Base-by-base conservation (phyloP, 2,329 filamentous ascomycete species). In the Monilinia fructigena region DNA sequence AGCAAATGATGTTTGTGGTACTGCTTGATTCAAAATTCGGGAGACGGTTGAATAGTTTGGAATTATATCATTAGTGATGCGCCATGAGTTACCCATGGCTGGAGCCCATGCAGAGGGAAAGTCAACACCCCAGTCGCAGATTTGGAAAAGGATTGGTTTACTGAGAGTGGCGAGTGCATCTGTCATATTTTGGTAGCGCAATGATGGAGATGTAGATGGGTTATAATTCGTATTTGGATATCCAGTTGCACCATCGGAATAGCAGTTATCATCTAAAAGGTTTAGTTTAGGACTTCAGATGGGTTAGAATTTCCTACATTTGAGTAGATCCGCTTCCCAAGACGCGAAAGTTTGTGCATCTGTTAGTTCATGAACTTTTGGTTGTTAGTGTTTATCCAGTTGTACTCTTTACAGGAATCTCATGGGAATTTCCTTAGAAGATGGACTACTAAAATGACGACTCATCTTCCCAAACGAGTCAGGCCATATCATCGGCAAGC, bases 91-190 rank as follows among this genome's bases (percentile, higher is more conserved):
- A 2, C 78, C 78, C 3, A 79, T 66, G 2, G 65, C 66, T 0
- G 78, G 76, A 0, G 78, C 79, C 79, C 79, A 80, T 0, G 73
- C 71, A 1, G 77, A 77, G 2, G 78, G 77, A 60, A 79, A 78
- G 56, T 78, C 77, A 23, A 80, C 70, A 2, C 78, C 79, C 79
- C 79, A 80, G 66, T 80, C 77, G 65, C 79, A 80, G 26, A 80
- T 76, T 18, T 78, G 75, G 64, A 78, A 79, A 1, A 79, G 63
- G 0, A 80, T 77, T 0, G 73, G 58, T 6, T 76, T 74, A 7
- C 70, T 63, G 1, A 74, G 70, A 0, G 70, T 65, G 0, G 68
- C 65, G 0, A 80, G 67, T 0, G 76, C 77, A 0, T 71, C 63
- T 3, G 76, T 75, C 78, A 80, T 80, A 52, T 73, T 76, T 4